Base-by-base conservation (phyloP, 208 protist genomes). In the Leishmania lainsoni region DNA sequence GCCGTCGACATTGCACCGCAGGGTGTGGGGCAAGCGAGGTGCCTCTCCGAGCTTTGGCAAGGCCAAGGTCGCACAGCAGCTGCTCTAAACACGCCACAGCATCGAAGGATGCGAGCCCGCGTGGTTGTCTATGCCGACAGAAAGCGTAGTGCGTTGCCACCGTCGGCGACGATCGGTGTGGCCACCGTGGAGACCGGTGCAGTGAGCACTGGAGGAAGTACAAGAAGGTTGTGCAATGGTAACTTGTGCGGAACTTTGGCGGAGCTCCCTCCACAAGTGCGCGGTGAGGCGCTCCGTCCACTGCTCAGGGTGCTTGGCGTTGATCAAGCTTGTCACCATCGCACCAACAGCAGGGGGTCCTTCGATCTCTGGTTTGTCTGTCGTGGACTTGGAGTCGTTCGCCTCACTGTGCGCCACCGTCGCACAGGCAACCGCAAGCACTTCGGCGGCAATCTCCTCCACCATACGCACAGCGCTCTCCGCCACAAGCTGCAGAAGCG, bases 181-280 rank as follows among this genome's bases (percentile, higher is more conserved):
- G 48, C 51, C 14, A 29, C 29, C 42, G 29, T 22, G 51, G 45
- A 32, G 9, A 48, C 14, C 45, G 49, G 72, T 76, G 48, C 51
- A 12, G 72, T 42, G 2, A 58, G 48, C 72, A 20, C 35, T 45
- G 51, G 42, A 26, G 45, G 29, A 20, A 29, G n/a, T 8, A 45
- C 39, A 26, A 29, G 69, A 73, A 54, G 45, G 45, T 26, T 29
- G 42, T 51, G 69, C 42, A 26, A 51, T 29, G 8, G 69, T 35
- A 17, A 12, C 45, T 29, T 61, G 29, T 76, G 49, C 29, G 12
- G 2, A 10, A 42, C 72, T 45, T 10, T 22, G 29, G 32, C 51
- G 51, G 12, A 76, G 51, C 51, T 54, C 72, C 4, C 51, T 35
- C 72, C 72, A 76, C 52, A 76, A 39, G 16, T 76, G 72, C 51